Conservation (phyloP, 2,329 filamentous ascomycete species). For the Stagonosporopsis rhizophila region DNA sequence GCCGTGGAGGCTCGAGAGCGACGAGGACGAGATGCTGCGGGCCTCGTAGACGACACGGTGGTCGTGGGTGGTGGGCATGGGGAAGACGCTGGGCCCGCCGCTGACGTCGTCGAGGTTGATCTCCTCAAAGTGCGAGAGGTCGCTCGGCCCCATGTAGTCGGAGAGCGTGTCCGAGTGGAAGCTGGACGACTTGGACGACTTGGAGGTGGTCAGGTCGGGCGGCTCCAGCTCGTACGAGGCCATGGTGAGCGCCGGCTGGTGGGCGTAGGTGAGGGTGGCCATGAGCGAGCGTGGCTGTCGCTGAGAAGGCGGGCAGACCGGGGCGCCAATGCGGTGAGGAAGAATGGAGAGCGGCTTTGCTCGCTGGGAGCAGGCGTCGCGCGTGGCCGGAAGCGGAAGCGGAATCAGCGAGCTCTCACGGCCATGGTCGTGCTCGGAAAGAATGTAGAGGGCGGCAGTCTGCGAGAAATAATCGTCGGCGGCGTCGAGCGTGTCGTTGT, state of each 20-base stretch:
- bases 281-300: conserved; percentile 47
- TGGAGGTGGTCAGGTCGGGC: conserved; percentile 81
- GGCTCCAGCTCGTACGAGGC: conserved; percentile 50
- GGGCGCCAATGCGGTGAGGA: conserved; percentile 36
- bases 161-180: conserved; percentile 81
- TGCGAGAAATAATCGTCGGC: conserved; percentile 23
- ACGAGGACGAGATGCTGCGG: conserved; percentile 25
- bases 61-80: conserved; percentile 42
- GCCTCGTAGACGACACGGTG: conserved; percentile 44
- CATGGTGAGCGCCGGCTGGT: conserved; percentile 26
- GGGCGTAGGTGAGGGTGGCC: conserved; percentile 43
- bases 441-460: conserved; percentile 39
- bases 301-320: conserved; percentile 20
- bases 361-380: conserved; percentile 32
- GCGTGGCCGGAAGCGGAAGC: conserved; percentile 31
- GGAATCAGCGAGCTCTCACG: conserved; percentile 42
- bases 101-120: conserved; percentile 78
- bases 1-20: conserved; percentile 25
- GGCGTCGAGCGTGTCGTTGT: conserved; percentile 11
- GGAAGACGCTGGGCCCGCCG: conserved; percentile 52
- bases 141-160: conserved; percentile 65
- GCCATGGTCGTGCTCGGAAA: conserved; percentile 48
- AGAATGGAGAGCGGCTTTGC: conserved; percentile 8
- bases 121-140: conserved; percentile 88
- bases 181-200: conserved; percentile 90